Evolutionary conservation across 1,284 basidiomycete species (phyloP), one percentile per base, ranked within the genome.

Genomic region (Pyrrhoderma noxium): DNA sequence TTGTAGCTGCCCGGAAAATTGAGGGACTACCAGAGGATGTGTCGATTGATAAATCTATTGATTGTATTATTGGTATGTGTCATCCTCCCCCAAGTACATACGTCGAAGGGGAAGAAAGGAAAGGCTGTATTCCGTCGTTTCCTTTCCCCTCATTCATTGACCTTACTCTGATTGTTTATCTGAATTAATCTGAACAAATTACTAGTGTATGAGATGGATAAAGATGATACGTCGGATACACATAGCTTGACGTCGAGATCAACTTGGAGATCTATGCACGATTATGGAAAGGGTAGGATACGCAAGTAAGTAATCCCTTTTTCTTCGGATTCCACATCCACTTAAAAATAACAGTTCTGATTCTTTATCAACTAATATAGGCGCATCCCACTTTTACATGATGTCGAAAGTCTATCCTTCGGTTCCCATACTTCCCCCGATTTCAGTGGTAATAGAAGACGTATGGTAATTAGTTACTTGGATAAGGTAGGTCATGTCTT

Each of bases 1-100:
- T 54, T 34, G 49, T 46, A 18, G 49, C 21, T 21, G 36, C 48
- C 1, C 37, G 44, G 9, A 49, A 47, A n/a, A 47, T 54, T 11
- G 49, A 47, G 27, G 35, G 34, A 7, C 42, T 49, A 18, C 47
- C 31, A 8, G 47, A 53, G 41, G 43, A 45, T 22, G 34, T 27
- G 9, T 39, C 40, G 14, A 50, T 43, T 25, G 43, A 46, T 19
- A 40, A 47, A 36, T 34, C 44, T 3, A 52, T 52, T 16, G 53
- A 54, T 35, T 54, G 53, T 22, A 47, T 54, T 35, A 41, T 54
- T 19, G 49, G 53, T 54, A 27, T 23, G 52, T 37, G 14, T 14
- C 13, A 4, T 22, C 4, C 27, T 31, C 18, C 21, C 22, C 34
- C 2, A 21, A 27, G n/a, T n/a, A n/a, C n/a, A n/a, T n/a, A n/a